Evolutionary conservation across 441 rosid species (phyloP).

Genomic region (Gossypium gossypioides): DNA sequence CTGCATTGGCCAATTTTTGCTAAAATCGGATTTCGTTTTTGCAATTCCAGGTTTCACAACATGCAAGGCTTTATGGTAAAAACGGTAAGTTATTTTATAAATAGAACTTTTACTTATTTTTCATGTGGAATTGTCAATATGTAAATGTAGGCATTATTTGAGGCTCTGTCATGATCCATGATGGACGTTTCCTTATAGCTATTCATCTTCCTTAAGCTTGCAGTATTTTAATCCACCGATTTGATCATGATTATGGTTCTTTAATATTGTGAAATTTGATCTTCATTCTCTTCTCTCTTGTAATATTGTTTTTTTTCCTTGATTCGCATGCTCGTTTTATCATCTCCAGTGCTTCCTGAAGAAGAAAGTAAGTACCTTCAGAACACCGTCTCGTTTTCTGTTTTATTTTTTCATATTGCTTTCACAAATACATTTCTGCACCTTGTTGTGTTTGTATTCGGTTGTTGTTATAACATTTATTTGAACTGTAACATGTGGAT

Average conservation of each 20-base stretch:
- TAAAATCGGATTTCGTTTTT: not conserved
- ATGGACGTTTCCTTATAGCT: not conserved
- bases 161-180: not conserved
- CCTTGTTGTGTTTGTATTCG: not conserved
- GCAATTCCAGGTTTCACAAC: slow-evolving; percentile 52
- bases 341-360: slow-evolving; percentile 74
- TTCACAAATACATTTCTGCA: not conserved
- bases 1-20: not conserved
- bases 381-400: slow-evolving; percentile 6
- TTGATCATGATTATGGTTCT: not conserved
- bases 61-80: slow-evolving; percentile 62
- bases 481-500: not conserved
- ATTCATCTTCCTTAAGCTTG: not conserved
- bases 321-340: slow-evolving; percentile 8
- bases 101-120: not conserved
- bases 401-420: slow-evolving; percentile 6
- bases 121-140: not conserved
- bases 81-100: slow-evolving; percentile 47
- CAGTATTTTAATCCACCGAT: not conserved
- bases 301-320: not conserved
- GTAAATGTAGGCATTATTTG: not conserved
- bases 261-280: not conserved
- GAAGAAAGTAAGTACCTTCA: slow-evolving; percentile 68
- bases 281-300: not conserved
- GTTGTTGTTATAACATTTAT: not conserved